These are phyloP conservation scores for Asterella californica DNA, from an alignment of 225 moss, liverwort and hornwort genomes.

Conservation along the genomic window DNA sequence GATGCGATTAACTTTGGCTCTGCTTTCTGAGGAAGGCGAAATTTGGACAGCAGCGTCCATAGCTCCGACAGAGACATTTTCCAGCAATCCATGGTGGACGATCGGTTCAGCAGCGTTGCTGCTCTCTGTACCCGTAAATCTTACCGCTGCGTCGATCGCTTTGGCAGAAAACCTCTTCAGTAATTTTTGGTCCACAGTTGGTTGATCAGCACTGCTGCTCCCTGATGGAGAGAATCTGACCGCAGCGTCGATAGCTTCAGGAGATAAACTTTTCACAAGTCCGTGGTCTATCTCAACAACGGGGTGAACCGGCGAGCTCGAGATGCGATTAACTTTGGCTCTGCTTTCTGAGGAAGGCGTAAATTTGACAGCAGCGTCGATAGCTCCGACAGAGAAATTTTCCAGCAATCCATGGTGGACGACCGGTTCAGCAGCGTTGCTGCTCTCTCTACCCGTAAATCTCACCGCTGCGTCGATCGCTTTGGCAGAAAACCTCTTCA, in stretches of 20 bases:
- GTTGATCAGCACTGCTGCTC: background rate
- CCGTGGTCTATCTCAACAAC: background rate
- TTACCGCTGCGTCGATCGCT: background rate
- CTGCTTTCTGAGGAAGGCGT: background rate
- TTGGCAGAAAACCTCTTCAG: background rate
- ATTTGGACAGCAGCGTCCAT: background rate
- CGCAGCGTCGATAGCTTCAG: background rate
- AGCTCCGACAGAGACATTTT: background rate
- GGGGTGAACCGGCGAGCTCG: background rate
- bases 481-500: background rate
- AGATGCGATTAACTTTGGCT: background rate
- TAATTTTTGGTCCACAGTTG: background rate
- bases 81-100: too few species aligned
- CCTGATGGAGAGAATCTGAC: background rate
- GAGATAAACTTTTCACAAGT: background rate
- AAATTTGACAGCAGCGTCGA: background rate
- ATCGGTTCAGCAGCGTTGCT: too few species aligned
- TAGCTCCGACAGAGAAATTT: background rate
- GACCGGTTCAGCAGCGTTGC: background rate
- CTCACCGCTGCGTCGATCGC: background rate
- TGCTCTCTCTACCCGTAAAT: background rate
- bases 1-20: too few species aligned
- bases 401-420: background rate
- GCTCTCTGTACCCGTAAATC: too few species aligned
- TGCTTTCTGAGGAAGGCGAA: background rate